Percentiles rank a stretch among this genome's conserved stretches.
phyloP scores from a whole-genome alignment of 495 filamentous ascomycete species.

The Hypoxylon cercidicola region DNA sequence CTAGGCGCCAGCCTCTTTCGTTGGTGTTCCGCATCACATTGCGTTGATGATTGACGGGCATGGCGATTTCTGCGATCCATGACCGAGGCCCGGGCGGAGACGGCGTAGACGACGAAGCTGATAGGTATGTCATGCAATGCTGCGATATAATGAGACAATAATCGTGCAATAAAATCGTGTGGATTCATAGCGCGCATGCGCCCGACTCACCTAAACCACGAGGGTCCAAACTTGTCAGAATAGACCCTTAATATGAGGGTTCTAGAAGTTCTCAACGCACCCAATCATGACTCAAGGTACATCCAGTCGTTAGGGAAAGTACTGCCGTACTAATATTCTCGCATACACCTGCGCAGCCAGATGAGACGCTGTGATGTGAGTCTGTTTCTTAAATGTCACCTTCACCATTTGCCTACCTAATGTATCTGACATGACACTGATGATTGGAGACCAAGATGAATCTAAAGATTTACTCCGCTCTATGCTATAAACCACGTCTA shows the following conservation, averaged over 20 bases:
- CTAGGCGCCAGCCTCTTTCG: conserved; percentile 22
- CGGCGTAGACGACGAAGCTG: neutral
- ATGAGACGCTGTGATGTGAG: too few species aligned
- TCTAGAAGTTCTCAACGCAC: too few species aligned
- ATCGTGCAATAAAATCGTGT: conserved; percentile 1
- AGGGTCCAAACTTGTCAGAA: too few species aligned
- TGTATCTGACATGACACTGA: too few species aligned
- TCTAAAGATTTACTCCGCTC: conserved; percentile 2
- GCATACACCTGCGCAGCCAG: too few species aligned
- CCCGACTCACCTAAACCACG: too few species aligned
- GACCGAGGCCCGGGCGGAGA: neutral
- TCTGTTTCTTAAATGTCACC: too few species aligned
- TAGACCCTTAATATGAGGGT: too few species aligned
- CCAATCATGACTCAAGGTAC: too few species aligned
- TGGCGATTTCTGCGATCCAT: neutral
- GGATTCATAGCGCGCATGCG: conserved; percentile 13
- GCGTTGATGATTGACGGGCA: neutral
- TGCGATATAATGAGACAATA: conserved; percentile 2
- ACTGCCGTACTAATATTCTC: too few species aligned
- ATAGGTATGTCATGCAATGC: neutral
- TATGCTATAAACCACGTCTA: conserved; percentile 25
- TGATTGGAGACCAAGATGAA: conserved; percentile 2
- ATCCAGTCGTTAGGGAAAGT: too few species aligned
- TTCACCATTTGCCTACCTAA: too few species aligned
- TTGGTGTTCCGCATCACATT: neutral